These are phyloP conservation scores for Pyricularia grisea DNA, from an alignment of 2,329 filamentous ascomycete species.

Conservation along the genomic window DNA sequence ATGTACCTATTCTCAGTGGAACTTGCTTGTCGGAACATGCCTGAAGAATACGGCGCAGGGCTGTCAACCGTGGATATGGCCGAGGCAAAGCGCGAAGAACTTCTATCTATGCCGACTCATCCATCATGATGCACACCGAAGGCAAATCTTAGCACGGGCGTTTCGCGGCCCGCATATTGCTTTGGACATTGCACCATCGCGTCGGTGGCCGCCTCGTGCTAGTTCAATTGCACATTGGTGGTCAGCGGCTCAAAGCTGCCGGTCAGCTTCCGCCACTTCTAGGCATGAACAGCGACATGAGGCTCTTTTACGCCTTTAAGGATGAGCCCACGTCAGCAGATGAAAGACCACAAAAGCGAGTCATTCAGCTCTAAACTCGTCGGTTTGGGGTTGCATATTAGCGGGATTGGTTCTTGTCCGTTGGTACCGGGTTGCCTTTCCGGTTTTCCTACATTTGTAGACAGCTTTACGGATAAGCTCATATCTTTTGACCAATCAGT, in stretches of 20 bases:
- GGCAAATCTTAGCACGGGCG: too few relatives aligned
- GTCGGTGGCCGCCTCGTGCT: not conserved
- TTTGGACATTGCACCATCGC: not conserved
- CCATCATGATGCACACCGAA: too few relatives aligned
- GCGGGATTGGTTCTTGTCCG: not conserved
- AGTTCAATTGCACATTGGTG: not conserved
- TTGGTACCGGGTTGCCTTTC: not conserved
- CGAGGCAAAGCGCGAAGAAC: too few relatives aligned
- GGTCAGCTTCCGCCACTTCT: not conserved
- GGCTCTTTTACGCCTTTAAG: not conserved
- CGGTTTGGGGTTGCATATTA: not conserved
- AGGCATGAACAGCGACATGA: not conserved
- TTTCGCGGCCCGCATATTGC: too few relatives aligned
- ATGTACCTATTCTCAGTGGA: too few relatives aligned
- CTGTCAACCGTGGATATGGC: too few relatives aligned
- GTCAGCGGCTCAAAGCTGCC: not conserved
- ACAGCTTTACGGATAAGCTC: not conserved
- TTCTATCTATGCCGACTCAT: too few relatives aligned
- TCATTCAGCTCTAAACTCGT: not conserved
- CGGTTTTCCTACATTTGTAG: not conserved
- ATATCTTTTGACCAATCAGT: not conserved
- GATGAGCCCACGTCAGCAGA: not conserved
- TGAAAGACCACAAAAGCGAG: not conserved
- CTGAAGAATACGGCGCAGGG: too few relatives aligned
- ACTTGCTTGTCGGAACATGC: too few relatives aligned